phyloP scores from a whole-genome alignment of 768 basidiomycete species.

The Cystofilobasidium macerans region DNA sequence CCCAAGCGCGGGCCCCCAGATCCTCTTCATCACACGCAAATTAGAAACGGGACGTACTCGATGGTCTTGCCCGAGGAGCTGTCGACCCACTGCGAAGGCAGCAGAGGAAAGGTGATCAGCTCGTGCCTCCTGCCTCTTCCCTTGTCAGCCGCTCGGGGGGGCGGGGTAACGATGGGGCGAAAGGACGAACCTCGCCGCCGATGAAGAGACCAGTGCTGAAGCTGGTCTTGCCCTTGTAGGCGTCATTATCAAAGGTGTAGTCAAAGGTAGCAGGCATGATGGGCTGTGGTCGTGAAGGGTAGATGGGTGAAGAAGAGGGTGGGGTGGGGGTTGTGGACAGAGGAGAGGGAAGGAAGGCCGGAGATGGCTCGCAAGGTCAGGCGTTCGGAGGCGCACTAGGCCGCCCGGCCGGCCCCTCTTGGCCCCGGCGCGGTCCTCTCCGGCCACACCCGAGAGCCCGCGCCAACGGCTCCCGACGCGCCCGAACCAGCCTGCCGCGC shows the following conservation, averaged over 20 bases:
- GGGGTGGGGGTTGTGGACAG: neutral
- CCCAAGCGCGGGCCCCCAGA: no score
- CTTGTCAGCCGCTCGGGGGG: constrained; percentile 50
- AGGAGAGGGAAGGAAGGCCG: neutral
- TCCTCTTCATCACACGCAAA: no score
- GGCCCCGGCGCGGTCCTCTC: no score
- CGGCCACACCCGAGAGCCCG: no score
- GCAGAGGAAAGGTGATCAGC: constrained; percentile 38
- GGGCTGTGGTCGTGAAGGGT: neutral
- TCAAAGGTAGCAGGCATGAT: constrained; percentile 12
- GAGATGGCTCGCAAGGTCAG: no score
- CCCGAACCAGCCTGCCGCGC: no score
- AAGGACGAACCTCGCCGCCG: constrained; percentile 52
- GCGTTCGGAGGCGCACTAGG: no score
- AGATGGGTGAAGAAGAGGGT: neutral
- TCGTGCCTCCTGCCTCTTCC: no score
- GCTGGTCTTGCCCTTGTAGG: constrained; percentile 12
- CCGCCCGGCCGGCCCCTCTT: no score
- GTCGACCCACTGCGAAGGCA: constrained; percentile 44
- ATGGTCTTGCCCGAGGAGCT: constrained; percentile 52
- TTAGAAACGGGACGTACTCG: constrained; percentile 46
- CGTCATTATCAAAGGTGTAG: constrained; percentile 6
- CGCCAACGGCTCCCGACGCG: no score
- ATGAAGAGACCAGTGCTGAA: constrained; percentile 63
- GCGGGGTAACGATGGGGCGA: constrained; percentile 48